Evolutionary conservation across 768 basidiomycete species (phyloP).

Genomic region (Agaricus blazei): DNA sequence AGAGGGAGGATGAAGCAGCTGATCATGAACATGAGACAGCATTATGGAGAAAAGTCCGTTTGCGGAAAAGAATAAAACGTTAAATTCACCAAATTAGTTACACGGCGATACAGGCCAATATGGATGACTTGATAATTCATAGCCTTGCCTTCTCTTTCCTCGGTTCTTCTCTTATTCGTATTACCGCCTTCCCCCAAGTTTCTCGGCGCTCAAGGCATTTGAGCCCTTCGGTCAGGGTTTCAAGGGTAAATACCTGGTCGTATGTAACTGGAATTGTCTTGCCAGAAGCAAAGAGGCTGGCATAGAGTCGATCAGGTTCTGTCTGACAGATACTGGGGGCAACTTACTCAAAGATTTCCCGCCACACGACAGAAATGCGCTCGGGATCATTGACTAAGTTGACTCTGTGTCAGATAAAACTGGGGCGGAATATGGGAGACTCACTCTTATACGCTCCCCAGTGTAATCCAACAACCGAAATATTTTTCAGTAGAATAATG

Average conservation of each 20-base stretch:
- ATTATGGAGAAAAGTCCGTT: conserved; percentile 29
- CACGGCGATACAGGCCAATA: too few species aligned
- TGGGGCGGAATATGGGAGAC: conserved; percentile 19
- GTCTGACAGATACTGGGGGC: not conserved
- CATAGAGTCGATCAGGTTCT: conserved; percentile 1
- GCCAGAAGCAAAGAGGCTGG: conserved; percentile 63
- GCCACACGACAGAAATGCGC: conserved; percentile 67
- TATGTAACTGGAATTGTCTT: conserved; percentile 69
- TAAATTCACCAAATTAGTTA: not conserved
- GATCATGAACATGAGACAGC: conserved; percentile 31
- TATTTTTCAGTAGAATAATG: conserved; percentile 78
- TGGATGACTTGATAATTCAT: conserved; percentile 13
- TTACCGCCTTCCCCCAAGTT: conserved; percentile 90
- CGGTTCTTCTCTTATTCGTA: conserved; percentile 53
- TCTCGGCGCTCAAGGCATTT: conserved; percentile 72
- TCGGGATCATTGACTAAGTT: conserved; percentile 57
- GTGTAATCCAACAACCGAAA: conserved; percentile 77
- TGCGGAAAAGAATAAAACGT: not conserved
- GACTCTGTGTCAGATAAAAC: not conserved
- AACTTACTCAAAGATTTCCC: conserved; percentile 57
- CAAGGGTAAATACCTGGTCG: conserved; percentile 62
- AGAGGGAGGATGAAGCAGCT: conserved; percentile 27
- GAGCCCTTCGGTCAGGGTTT: conserved; percentile 62
- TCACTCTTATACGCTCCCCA: conserved; percentile 80
- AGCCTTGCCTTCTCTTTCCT: conserved; percentile 35